phyloP scores from a whole-genome alignment of 495 filamentous ascomycete genomes.

The Aspergillus kassunensis region DNA sequence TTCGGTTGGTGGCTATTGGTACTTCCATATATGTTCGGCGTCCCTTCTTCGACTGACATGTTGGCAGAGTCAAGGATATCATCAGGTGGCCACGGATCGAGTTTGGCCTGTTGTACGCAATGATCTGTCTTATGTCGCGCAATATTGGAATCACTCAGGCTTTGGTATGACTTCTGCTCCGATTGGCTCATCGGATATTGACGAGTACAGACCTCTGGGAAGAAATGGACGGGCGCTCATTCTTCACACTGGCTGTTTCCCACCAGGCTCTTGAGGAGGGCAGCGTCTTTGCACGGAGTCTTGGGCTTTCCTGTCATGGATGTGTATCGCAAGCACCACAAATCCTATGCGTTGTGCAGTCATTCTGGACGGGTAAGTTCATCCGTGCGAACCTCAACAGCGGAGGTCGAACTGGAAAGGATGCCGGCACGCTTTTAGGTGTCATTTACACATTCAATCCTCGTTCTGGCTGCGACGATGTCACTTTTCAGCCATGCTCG shows the following conservation, averaged over 20 bases:
- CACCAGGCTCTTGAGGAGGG: constrained; percentile 60
- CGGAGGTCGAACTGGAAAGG: constrained; percentile 53
- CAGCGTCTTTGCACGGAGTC: constrained; percentile 45
- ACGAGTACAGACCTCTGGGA: constrained; percentile 60
- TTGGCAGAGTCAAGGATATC: constrained; percentile 27
- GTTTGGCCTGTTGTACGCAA: constrained; percentile 63
- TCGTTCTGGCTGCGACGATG: constrained; percentile 44
- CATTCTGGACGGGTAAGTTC: constrained; percentile 61
- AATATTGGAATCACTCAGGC: constrained; percentile 68
- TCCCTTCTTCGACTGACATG: constrained; percentile 12
- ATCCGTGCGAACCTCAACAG: constrained; percentile 51
- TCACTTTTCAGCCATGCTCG: constrained; percentile 59
- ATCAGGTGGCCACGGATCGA: constrained; percentile 22
- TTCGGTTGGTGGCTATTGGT: constrained; percentile 36
- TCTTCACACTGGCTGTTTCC: constrained; percentile 56
- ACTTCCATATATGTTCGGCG: constrained; percentile 7
- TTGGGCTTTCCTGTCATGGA: constrained; percentile 37
- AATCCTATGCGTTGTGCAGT: constrained; percentile 57
- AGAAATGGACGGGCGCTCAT: constrained; percentile 58
- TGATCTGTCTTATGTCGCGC: constrained; percentile 64
- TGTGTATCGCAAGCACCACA: constrained; percentile 56
- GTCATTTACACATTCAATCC: constrained; percentile 65
- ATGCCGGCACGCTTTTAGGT: constrained; percentile 58
- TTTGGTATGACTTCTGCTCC: neutral
- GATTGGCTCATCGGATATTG: neutral